These are phyloP conservation scores for Phytophthora brassicae DNA, from an alignment of 352 stramenopile species.

Conservation along the genomic window DNA sequence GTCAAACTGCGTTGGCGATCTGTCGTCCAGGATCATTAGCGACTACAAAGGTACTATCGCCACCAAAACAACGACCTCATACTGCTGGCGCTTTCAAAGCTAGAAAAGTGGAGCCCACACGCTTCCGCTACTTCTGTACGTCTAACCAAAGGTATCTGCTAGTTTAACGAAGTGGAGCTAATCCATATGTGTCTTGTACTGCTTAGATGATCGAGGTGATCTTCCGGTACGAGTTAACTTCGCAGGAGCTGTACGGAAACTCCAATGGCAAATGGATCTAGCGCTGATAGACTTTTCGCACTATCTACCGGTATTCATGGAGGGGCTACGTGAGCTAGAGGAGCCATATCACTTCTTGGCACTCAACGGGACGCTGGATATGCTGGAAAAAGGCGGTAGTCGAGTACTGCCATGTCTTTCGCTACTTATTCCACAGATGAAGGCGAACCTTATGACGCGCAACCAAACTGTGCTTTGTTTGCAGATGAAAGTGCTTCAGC, in stretches of 20 bases:
- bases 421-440: slow-evolving; percentile 69
- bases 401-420: slow-evolving; percentile 59
- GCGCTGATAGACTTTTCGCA: slow-evolving; percentile 79
- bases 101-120: slow-evolving; percentile 69
- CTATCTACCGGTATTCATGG: slow-evolving; percentile 93
- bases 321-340: slow-evolving; percentile 87
- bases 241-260: slow-evolving; percentile 68
- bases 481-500: slow-evolving; percentile 79
- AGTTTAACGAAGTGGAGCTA: no score
- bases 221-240: slow-evolving; percentile 78
- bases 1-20: slow-evolving; percentile 29
- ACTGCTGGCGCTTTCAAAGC: slow-evolving; percentile 59
- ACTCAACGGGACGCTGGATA: slow-evolving; percentile 74
- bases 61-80: slow-evolving; percentile 40
- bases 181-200: no score
- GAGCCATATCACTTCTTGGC: slow-evolving; percentile 87
- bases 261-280: slow-evolving; percentile 70
- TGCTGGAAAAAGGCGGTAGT: slow-evolving; percentile 77
- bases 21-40: slow-evolving; percentile 17
- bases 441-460: slow-evolving; percentile 86
- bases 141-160: no score
- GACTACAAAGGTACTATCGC: slow-evolving; percentile 3
- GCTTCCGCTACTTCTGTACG: slow-evolving; percentile 86
- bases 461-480: slow-evolving; percentile 72
- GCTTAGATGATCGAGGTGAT: slow-evolving; percentile 67